These are phyloP conservation scores for Jatropha curcas DNA, from an alignment of 345 rosid species.

Conservation along the genomic window DNA sequence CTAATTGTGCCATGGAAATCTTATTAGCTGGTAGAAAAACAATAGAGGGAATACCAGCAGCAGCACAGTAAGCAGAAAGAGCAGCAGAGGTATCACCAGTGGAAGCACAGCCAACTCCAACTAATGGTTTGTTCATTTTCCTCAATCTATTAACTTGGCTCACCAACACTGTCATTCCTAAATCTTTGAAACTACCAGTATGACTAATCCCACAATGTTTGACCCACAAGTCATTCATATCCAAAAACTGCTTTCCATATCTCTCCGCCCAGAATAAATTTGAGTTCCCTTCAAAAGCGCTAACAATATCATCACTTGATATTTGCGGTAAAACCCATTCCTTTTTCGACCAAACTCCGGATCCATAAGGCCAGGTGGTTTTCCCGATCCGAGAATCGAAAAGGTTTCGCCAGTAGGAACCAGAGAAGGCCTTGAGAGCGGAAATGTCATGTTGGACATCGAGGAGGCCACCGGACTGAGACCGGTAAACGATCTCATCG, in stretches of 20 bases:
- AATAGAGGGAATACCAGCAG: conserved; percentile 31
- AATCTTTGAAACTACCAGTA: conserved; percentile 34
- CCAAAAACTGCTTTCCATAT: conserved; percentile 23
- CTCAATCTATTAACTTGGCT: conserved; percentile 27
- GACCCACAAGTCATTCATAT: conserved; percentile 35
- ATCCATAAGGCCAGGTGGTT: conserved; percentile 32
- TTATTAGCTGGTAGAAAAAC: conserved; percentile 29
- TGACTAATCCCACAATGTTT: conserved; percentile 33
- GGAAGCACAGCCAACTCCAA: conserved; percentile 34
- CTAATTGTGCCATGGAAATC: conserved; percentile 35
- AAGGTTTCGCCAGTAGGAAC: conserved; percentile 24
- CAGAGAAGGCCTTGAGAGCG: conserved; percentile 26
- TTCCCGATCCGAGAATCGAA: conserved; percentile 31
- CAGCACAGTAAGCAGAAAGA: conserved; percentile 28
- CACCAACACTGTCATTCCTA: conserved; percentile 34
- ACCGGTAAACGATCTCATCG: conserved; percentile 32
- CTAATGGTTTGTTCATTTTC: conserved; percentile 31
- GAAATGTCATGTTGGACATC: conserved; percentile 33
- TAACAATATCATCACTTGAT: conserved; percentile 28
- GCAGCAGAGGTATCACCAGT: conserved; percentile 38
- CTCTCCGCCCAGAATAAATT: conserved; percentile 35
- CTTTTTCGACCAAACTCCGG: conserved; percentile 33
- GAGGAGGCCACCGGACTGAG: conserved; percentile 29
- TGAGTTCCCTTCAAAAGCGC: conserved; percentile 34
- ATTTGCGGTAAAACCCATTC: conserved; percentile 30